phyloP scores from a whole-genome alignment of 2,329 filamentous ascomycete genomes.

The Albifimbria verrucaria region DNA sequence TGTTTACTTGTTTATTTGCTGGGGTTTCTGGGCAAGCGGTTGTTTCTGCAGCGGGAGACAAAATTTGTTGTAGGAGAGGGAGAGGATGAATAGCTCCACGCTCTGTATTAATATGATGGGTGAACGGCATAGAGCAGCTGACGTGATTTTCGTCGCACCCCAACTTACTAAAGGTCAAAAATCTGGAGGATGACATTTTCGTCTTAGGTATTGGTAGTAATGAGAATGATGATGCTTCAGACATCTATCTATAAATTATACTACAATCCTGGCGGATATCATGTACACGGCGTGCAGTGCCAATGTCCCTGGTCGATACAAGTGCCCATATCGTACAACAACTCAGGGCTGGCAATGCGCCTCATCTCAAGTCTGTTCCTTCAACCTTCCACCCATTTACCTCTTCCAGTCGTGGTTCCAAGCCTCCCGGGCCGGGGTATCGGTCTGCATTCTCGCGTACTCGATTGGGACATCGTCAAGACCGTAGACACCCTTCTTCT shows the following conservation, averaged over 20 bases:
- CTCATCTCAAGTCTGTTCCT: not conserved
- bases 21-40: not conserved
- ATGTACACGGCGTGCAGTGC: not conserved
- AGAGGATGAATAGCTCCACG: constrained; percentile 12
- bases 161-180: too few relatives aligned
- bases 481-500: constrained; percentile 81
- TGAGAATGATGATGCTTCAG: not conserved
- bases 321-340: not conserved
- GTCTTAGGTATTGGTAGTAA: not conserved
- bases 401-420: constrained; percentile 95
- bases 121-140: constrained; percentile 17
- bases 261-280: not conserved
- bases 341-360: not conserved
- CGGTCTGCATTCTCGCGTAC: constrained; percentile 81
- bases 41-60: constrained; percentile 13
- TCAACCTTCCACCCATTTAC: constrained; percentile 21
- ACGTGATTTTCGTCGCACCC: constrained; percentile 1
- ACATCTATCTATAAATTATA: not conserved
- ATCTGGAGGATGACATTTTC: not conserved
- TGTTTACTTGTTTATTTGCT: not conserved
- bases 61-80: constrained; percentile 7
- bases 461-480: constrained; percentile 79
- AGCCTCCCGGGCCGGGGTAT: constrained; percentile 72
- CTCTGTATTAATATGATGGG: constrained; percentile 28
- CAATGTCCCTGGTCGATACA: not conserved